phyloP scores from a whole-genome alignment of 257 asterid species.

The Handroanthus guayacan region DNA sequence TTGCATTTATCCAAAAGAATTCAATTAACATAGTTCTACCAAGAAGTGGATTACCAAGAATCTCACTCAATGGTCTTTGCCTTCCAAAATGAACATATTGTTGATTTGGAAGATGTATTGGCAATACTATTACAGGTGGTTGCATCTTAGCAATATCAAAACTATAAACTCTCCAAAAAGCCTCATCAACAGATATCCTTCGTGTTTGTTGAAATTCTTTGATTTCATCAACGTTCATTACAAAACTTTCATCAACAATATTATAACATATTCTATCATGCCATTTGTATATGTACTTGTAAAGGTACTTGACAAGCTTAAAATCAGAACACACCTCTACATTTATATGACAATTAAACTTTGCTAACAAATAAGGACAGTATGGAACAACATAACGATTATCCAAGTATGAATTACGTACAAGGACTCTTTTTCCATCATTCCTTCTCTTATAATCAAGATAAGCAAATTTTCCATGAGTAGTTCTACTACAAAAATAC shows the following conservation, averaged over 20 bases:
- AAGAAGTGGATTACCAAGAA: too few relatives aligned
- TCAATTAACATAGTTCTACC: background rate
- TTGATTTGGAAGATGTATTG: background rate
- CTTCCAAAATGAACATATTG: too few relatives aligned
- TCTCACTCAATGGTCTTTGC: too few relatives aligned
- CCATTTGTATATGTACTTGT: slow-evolving; percentile 8
- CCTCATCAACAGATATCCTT: background rate
- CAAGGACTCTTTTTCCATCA: too few relatives aligned
- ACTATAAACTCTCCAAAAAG: too few relatives aligned
- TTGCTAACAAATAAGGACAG: background rate
- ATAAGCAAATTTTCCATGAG: too few relatives aligned
- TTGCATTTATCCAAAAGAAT: background rate
- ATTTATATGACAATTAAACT: slow-evolving; percentile 1
- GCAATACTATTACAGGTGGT: background rate
- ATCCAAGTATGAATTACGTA: background rate
- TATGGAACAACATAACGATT: slow-evolving; percentile 4
- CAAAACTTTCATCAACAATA: too few relatives aligned
- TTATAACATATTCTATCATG: background rate
- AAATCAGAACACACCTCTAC: background rate
- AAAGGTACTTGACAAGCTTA: background rate
- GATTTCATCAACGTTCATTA: background rate
- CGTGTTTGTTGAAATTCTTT: background rate
- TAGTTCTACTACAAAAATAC: too few relatives aligned
- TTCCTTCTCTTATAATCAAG: too few relatives aligned
- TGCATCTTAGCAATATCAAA: background rate